Evolutionary conservation across 1,284 basidiomycete species (phyloP), one percentile per base, ranked within the genome.

Genomic region (Ceratobasidium sp.): DNA sequence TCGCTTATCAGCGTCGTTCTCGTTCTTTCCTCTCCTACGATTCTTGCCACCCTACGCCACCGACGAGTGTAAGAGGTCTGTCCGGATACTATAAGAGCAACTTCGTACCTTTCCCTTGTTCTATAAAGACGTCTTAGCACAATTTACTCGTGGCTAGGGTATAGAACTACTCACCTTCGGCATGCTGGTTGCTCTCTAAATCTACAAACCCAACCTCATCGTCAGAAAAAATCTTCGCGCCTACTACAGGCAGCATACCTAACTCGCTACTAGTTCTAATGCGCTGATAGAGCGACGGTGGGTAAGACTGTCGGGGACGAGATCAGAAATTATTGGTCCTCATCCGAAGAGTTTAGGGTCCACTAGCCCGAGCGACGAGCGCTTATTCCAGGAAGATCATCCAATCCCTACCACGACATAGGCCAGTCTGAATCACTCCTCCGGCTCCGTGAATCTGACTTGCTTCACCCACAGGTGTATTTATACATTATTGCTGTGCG

Each of bases 11-110:
- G 94, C 94, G 80, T 98, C 96, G 87, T 96, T 97, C 87, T 99
- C 97, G 88, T 99, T 99, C 92, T 99, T 99, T 91, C 97, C 97
- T 88, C 97, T 91, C 90, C 97, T 91, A 87, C 98, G 92, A 88
- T 99, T 99, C 90, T 99, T 99, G 81, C 98, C 98, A 85, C 98
- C 97, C 96, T 99, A 81, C 9, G 6, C 23, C 40, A 64, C 69
- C 59, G 67, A 12, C 44, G 44, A 12, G 33, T 33, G 28, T 50
- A n/a, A 48, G 26, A 20, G 9, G 6, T 81, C 64, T 44, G 40
- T 2, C 26, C n/a, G 68, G 9, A 56, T 33, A 23, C 44, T 26
- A 33, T 57, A 6, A 28, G 33, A 4, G 10, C 48, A 26, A 65
- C 56, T 12, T 66, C 13, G 52, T 52, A 93, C 92, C 90, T 94